Conservation (phyloP, 2,329 filamentous ascomycete species). For the Penicillium brasilianum region DNA sequence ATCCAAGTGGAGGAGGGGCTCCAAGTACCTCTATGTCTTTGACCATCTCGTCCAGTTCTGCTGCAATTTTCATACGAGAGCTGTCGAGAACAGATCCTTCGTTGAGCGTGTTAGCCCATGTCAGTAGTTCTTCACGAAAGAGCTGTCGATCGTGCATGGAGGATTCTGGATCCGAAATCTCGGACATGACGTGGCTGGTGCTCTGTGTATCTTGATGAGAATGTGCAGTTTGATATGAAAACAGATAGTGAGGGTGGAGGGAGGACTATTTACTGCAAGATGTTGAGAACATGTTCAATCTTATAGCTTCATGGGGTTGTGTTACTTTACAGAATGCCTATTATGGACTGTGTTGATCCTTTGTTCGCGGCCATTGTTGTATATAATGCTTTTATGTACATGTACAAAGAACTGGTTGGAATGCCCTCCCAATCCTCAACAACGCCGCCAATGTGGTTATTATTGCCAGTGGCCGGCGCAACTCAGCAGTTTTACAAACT, state of each 20-base stretch:
- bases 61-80: not conserved
- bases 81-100: not conserved
- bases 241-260: not conserved
- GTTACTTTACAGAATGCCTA: too few relatives aligned
- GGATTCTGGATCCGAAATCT: not conserved
- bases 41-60: not conserved
- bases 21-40: constrained; percentile 2
- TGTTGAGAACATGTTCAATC: too few relatives aligned
- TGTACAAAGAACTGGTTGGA: too few relatives aligned
- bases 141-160: not conserved
- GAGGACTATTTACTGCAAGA: not conserved
- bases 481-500: too few relatives aligned
- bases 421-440: too few relatives aligned
- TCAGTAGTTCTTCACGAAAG: not conserved
- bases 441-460: too few relatives aligned
- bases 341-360: too few relatives aligned
- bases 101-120: not conserved
- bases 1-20: not conserved
- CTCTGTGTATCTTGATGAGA: not conserved
- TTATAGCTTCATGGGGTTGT: too few relatives aligned
- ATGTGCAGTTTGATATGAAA: not conserved
- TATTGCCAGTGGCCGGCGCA: too few relatives aligned
- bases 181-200: too few relatives aligned
- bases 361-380: too few relatives aligned
- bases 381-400: too few relatives aligned